These are phyloP conservation scores for Oryza australiensis DNA, from an alignment of 176 grass and related monocot species.

Conservation along the genomic window DNA sequence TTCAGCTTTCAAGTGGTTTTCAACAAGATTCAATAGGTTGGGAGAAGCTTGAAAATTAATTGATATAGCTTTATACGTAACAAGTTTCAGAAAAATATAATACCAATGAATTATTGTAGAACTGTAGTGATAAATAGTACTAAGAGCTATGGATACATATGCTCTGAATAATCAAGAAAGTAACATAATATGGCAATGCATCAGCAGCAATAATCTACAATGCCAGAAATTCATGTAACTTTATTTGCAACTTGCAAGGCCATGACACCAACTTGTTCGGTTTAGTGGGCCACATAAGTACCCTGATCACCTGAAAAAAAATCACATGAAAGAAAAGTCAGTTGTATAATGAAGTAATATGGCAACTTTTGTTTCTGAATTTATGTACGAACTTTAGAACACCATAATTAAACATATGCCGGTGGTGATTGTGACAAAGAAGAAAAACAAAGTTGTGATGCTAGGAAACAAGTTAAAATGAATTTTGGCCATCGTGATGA, in stretches of 20 bases:
- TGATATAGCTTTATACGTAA: background rate
- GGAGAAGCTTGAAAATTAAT: background rate
- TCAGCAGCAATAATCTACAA: background rate
- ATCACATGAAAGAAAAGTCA: constrained; percentile 19
- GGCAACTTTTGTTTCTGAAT: background rate
- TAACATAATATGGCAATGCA: constrained; percentile 12
- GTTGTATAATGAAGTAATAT: background rate
- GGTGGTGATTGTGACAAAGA: background rate
- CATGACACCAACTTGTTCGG: constrained; percentile 15
- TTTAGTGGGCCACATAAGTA: background rate
- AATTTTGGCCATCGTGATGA: background rate
- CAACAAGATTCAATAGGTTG: background rate
- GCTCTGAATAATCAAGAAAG: background rate
- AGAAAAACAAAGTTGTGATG: background rate
- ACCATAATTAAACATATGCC: constrained; percentile 3
- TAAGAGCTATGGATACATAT: background rate
- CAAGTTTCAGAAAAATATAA: background rate
- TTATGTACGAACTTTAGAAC: background rate
- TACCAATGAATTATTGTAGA: constrained; percentile 22
- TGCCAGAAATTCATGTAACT: background rate
- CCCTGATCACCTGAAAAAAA: constrained; percentile 31
- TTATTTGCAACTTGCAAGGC: constrained; percentile 21
- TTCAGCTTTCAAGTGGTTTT: background rate
- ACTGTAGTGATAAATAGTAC: background rate
- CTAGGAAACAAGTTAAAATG: background rate